Evolutionary conservation across 176 grass and related monocot genomes (phyloP).

Genomic region (Luzula sylvatica): DNA sequence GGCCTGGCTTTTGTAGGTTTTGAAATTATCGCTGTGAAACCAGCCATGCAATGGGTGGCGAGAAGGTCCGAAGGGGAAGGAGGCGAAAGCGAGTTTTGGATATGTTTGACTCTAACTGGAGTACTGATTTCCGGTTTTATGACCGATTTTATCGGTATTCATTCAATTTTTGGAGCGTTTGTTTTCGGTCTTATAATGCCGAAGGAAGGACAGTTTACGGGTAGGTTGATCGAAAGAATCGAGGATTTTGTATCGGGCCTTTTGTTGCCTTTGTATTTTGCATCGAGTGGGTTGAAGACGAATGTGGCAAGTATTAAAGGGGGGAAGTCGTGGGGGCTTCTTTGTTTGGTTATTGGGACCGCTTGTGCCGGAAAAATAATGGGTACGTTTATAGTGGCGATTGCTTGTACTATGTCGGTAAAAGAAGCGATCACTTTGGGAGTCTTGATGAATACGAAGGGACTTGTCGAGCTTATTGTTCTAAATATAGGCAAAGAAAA

Average conservation of each 20-base stretch:
- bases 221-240: conserved; percentile 43
- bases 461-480: conserved; percentile 79
- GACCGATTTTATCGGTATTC: conserved; percentile 76
- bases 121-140: conserved; percentile 46
- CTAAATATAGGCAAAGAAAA: conserved; percentile 82
- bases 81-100: conserved; percentile 34
- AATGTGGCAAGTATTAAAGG: conserved; percentile 55
- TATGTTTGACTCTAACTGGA: conserved; percentile 36
- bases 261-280: conserved; percentile 66
- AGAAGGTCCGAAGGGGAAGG: conserved; percentile 28
- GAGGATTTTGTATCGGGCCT: conserved; percentile 75
- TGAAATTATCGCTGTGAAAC: conserved; percentile 33
- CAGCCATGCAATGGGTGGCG: conserved; percentile 54
- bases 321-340: conserved; percentile 43
- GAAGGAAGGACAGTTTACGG: conserved; percentile 57
- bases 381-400: conserved; percentile 45
- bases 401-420: conserved; percentile 50
- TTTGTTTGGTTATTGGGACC: conserved; percentile 41
- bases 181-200: conserved; percentile 73
- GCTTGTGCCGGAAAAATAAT: conserved; percentile 51
- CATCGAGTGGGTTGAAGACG: conserved; percentile 75
- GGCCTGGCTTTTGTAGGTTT: conserved; percentile 43
- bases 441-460: conserved; percentile 83
- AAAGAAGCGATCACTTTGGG: conserved; percentile 49
- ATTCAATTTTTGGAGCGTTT: conserved; percentile 82